phyloP scores from a whole-genome alignment of 2,329 filamentous ascomycete species.

The Penicillium sp. region DNA sequence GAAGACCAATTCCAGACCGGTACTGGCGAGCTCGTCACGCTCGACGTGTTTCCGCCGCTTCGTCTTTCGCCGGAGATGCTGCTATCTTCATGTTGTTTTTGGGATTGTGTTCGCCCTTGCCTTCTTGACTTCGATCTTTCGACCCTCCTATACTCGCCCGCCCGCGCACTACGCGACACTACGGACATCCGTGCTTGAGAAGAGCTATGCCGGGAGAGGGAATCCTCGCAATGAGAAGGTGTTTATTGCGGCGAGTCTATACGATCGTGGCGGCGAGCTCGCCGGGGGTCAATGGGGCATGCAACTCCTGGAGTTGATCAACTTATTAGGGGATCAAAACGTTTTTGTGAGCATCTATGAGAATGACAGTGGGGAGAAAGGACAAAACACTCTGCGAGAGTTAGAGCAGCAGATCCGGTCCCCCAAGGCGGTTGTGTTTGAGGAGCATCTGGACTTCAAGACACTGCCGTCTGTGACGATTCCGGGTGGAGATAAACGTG shows the following conservation, averaged over 20 bases:
- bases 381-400: constrained; percentile 53
- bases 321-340: constrained; percentile 65
- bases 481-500: constrained; percentile 60
- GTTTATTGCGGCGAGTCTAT: constrained; percentile 72
- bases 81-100: constrained; percentile 27
- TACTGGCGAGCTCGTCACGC: constrained; percentile 22
- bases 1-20: constrained; percentile 25
- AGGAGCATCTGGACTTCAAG: constrained; percentile 58
- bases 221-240: constrained; percentile 62
- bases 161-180: constrained; percentile 53
- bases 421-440: constrained; percentile 57
- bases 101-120: constrained; percentile 34
- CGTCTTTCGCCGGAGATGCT: constrained; percentile 31
- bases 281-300: constrained; percentile 64
- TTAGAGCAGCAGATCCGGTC: constrained; percentile 54
- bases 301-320: constrained; percentile 59
- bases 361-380: constrained; percentile 62
- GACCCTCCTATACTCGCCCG: constrained; percentile 56
- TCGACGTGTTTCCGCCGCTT: constrained; percentile 29
- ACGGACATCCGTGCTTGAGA: constrained; percentile 29
- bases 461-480: constrained; percentile 59
- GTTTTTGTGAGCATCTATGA: constrained; percentile 73
- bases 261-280: constrained; percentile 61
- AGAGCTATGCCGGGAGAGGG: constrained; percentile 40
- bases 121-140: constrained; percentile 48